A percentile compares a stretch with the other conserved stretches of the same genome.
Evolutionary conservation across 2,329 filamentous ascomycete genomes (phyloP).

Genomic region (Leptographium galeiforme): DNA sequence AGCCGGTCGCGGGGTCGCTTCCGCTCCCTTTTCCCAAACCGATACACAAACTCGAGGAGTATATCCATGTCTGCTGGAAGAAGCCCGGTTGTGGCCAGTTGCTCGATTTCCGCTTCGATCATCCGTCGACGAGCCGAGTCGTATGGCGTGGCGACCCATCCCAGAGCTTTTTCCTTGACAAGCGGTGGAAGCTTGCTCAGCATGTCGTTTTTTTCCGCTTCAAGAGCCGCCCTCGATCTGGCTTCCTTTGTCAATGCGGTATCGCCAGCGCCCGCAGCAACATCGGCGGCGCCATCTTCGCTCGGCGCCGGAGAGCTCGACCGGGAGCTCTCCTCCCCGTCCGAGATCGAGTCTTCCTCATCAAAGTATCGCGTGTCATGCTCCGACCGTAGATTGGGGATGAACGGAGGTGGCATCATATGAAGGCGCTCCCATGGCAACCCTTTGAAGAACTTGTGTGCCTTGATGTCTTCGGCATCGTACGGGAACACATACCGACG

Average conservation of each 20-base stretch:
- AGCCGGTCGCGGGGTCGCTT: slow-evolving; percentile 77
- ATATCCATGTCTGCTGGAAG: slow-evolving; percentile 24
- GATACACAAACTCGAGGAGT: slow-evolving; percentile 36
- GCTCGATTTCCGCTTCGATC: slow-evolving; percentile 35
- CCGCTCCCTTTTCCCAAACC: slow-evolving; percentile 49
- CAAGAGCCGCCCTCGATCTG: slow-evolving; percentile 2
- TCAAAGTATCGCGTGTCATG: slow-evolving; percentile 87
- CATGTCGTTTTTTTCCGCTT: slow-evolving; percentile 17
- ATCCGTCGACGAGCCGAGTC: slow-evolving; percentile 33
- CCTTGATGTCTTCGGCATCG: slow-evolving; percentile 81
- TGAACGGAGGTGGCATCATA: slow-evolving; percentile 58
- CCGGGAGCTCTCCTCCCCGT: slow-evolving; percentile 19
- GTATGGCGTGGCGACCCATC: slow-evolving; percentile 33
- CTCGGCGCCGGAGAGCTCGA: not conserved
- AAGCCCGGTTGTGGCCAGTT: slow-evolving; percentile 16
- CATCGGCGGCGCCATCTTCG: slow-evolving; percentile 40
- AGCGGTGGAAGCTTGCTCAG: slow-evolving; percentile 25
- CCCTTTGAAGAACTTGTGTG: slow-evolving; percentile 71
- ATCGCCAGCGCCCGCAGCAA: not conserved
- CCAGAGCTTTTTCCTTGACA: slow-evolving; percentile 29
- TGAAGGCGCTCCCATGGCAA: slow-evolving; percentile 70
- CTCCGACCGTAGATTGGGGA: slow-evolving; percentile 54
- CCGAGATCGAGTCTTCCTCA: slow-evolving; percentile 57
- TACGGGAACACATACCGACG: slow-evolving; percentile 62
- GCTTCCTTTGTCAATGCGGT: not conserved